Base-by-base conservation (phyloP, 2,329 filamentous ascomycete species). In the Dothiorella sarmentorum region DNA sequence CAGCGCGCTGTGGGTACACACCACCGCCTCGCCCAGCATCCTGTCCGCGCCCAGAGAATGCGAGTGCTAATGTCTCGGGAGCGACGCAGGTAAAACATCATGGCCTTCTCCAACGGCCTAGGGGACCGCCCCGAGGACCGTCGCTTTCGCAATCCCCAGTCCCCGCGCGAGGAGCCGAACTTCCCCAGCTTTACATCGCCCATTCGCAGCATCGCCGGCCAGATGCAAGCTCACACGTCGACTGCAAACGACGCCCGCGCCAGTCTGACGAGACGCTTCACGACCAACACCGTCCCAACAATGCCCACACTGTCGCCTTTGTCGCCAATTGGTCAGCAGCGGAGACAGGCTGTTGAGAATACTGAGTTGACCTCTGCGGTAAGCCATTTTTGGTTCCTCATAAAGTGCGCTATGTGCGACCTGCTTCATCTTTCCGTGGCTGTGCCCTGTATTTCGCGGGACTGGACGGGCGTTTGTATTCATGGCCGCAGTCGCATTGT, bases 201-300 rank as follows among this genome's bases (percentile, higher is more conserved):
- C 69, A 84, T 85, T 66, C 86, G 89, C 63, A 74, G 75, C 72
- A 88, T 88, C 73, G 82, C 83, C 69, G 80, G 78, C 69, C 84
- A 85, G 69, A 80, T 86, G 72, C 80, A 78, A 63, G 62, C 77
- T 49, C 82, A 82, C 64, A 80, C 82, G 64, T 73, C 78, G 59
- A 73, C 79, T 62, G 73, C 82, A 63, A 82, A 85, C 73, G 90
- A 96, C 70, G 83, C 83, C 64, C 86, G 92, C 74, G 84, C 85
- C 63, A 86, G 86, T 67, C 81, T 97, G 71, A 90, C 92, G 75
- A 87, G 93, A 69, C 88, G 93, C 71, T 97, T 97, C 77, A 97
- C 93, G 63, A 94, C 92, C 60, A 95, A 80, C 68, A 96, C 77
- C 86, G 90, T 76, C 82, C 90, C 75, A 83, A 91, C 82, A 79